Evolutionary conservation across 2,329 filamentous ascomycete species (phyloP).

Genomic region (Aspergillus ochraceoroseus): DNA sequence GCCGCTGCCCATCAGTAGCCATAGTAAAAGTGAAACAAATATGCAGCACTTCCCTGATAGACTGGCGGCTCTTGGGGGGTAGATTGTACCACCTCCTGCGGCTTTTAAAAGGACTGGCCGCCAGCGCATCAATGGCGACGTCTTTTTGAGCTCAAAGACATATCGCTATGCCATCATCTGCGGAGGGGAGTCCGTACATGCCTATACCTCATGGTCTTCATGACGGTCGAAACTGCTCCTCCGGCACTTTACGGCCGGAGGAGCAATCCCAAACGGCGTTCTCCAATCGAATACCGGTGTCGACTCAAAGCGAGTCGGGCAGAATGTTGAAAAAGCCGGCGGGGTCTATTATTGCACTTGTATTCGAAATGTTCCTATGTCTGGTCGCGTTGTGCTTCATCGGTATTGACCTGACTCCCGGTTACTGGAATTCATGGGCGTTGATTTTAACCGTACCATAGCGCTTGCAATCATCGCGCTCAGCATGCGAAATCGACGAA

Average conservation of each 20-base stretch:
- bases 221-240: neutral
- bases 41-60: neutral
- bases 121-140: neutral
- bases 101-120: conserved; percentile 1
- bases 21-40: neutral
- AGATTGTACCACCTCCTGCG: neutral
- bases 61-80: neutral
- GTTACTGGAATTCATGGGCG: no score
- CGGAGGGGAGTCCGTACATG: neutral
- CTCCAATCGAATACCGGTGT: neutral
- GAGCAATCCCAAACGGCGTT: neutral
- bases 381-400: conserved; percentile 9
- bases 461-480: conserved; percentile 6
- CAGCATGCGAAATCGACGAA: conserved; percentile 6
- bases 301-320: neutral
- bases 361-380: conserved; percentile 7
- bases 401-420: neutral
- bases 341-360: conserved; percentile 7
- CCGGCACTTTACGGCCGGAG: neutral
- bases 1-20: conserved; percentile 2
- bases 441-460: neutral
- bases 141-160: neutral
- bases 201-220: neutral
- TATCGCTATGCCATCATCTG: neutral
- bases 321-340: conserved; percentile 1